Conservation (phyloP, 208 protist species). For the Leishmania tarentolae region DNA sequence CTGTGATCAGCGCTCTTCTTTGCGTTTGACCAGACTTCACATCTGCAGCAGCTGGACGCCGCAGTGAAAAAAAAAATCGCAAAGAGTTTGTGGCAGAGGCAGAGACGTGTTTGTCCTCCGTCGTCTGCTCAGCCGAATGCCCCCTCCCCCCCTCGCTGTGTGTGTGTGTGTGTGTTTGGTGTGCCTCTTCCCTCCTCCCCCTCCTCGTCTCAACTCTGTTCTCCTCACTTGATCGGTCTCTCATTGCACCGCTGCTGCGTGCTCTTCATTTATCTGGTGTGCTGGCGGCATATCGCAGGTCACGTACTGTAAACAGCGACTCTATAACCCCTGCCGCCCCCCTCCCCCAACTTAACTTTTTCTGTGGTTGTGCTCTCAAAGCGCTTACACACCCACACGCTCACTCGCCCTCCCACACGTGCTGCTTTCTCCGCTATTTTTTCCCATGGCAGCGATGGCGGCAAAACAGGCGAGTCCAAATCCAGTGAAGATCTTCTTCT, state of each 20-base stretch:
- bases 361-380: neutral
- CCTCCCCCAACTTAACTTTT: neutral
- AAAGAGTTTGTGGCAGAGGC: too few species aligned
- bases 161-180: too few species aligned
- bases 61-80: too few species aligned
- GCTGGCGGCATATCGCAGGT: neutral
- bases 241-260: neutral
- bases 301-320: neutral
- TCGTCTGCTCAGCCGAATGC: neutral
- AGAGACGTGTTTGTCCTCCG: neutral
- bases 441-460: neutral
- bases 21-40: neutral
- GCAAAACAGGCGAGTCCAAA: constrained; percentile 13
- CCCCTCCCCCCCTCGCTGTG: too few species aligned
- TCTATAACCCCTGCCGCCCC: too few species aligned
- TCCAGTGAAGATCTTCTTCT: constrained; percentile 53
- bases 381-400: neutral
- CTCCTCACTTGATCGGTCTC: neutral
- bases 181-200: neutral
- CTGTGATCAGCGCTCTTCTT: neutral
- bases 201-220: too few species aligned
- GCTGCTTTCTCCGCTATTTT: neutral
- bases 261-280: too few species aligned
- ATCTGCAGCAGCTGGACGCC: too few species aligned
- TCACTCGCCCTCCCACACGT: neutral